phyloP scores from a whole-genome alignment of 2,329 filamentous ascomycete genomes.

The Trichophyton schoenleinii region DNA sequence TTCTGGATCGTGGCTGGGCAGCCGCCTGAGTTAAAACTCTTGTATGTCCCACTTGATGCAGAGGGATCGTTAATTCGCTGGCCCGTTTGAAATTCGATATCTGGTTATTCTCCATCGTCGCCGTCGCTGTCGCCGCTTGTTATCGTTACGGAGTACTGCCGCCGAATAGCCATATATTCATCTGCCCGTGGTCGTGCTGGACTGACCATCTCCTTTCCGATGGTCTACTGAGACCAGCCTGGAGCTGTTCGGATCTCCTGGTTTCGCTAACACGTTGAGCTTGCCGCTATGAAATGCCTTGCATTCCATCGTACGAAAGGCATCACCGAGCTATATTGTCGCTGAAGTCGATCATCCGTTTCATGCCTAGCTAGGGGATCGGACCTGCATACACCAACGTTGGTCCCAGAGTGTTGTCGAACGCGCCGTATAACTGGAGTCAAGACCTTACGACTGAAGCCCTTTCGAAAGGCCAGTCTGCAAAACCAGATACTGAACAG shows the following conservation, averaged over 20 bases:
- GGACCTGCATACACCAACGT: neutral
- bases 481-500: too few species aligned
- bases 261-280: neutral
- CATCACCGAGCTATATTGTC: neutral
- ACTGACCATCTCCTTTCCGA: neutral
- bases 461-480: too few species aligned
- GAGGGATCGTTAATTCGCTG: neutral
- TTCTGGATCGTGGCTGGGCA: conserved; percentile 1
- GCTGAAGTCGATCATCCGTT: neutral
- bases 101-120: neutral
- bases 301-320: neutral
- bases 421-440: neutral
- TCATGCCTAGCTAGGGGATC: neutral
- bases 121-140: neutral
- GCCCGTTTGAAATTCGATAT: neutral
- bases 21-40: conserved; percentile 2
- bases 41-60: neutral
- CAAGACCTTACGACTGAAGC: neutral
- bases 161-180: neutral
- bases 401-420: neutral
- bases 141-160: neutral
- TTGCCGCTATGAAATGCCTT: neutral
- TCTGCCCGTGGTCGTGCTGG: neutral
- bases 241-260: neutral
- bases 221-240: neutral